phyloP scores from a whole-genome alignment of 805 yeast species.

The Myxozyma melibiosi region DNA sequence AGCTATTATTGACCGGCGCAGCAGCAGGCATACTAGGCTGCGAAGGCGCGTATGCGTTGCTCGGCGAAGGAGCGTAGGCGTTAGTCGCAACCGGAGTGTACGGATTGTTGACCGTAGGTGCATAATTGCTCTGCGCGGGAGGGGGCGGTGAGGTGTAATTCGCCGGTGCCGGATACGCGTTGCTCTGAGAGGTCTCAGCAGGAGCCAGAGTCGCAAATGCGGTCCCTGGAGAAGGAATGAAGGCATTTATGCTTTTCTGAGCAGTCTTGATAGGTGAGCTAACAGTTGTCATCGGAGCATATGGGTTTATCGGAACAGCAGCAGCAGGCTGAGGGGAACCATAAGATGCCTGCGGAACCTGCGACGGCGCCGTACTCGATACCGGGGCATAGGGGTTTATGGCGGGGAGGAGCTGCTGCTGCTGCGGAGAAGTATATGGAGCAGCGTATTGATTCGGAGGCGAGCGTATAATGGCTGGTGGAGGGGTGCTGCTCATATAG shows the following conservation, averaged over 20 bases:
- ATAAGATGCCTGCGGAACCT: neutral
- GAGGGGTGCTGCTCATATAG: neutral
- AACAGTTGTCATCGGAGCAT: slow-evolving; percentile 11
- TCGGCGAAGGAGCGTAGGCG: slow-evolving; percentile 10
- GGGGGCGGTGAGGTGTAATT: neutral
- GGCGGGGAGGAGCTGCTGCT: neutral
- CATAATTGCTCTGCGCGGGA: slow-evolving; percentile 1
- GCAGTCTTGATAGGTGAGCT: neutral
- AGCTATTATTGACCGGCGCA: neutral
- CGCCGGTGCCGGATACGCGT: neutral
- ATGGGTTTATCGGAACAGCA: neutral
- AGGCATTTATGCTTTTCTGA: neutral
- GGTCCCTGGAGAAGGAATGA: slow-evolving; percentile 2
- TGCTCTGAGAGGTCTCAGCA: neutral
- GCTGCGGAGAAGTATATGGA: neutral
- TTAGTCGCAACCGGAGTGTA: neutral
- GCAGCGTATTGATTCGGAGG: slow-evolving; percentile 2
- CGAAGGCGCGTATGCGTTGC: slow-evolving; percentile 1
- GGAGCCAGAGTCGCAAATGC: neutral
- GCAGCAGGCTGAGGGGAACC: neutral
- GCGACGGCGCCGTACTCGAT: neutral
- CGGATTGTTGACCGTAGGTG: neutral
- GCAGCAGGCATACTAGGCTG: neutral
- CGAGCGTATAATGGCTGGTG: neutral
- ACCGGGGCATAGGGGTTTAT: slow-evolving; percentile 14